Evolutionary conservation across 345 rosid genomes (phyloP).

Genomic region (Linum trigynum): DNA sequence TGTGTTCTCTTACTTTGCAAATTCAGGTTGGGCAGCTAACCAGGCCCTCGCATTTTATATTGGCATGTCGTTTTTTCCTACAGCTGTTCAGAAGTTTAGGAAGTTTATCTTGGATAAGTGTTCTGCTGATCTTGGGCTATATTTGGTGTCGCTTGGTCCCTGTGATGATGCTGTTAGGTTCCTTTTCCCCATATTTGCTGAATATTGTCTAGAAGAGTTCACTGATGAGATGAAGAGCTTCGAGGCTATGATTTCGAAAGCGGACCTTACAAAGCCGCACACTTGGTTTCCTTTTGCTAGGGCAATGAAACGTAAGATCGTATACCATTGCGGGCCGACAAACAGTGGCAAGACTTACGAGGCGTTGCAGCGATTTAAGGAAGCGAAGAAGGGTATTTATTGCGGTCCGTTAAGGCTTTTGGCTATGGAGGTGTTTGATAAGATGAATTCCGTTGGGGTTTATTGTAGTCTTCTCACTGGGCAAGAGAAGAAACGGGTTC

Average conservation of each 20-base stretch:
- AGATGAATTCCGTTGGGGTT: constrained; percentile 72
- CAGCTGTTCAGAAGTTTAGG: constrained; percentile 47
- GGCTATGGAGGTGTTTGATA: constrained; percentile 99
- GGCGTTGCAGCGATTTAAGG: constrained; percentile 84
- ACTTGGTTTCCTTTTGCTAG: constrained; percentile 93
- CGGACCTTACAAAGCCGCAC: constrained; percentile 82
- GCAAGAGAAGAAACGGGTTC: constrained; percentile 74
- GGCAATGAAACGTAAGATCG: constrained; percentile 77
- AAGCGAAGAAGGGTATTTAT: constrained; percentile 77
- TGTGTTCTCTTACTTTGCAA: constrained; percentile 40
- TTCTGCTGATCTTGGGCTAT: constrained; percentile 32
- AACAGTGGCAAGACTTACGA: constrained; percentile 92
- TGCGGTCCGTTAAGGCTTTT: constrained; percentile 89
- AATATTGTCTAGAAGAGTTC: constrained; percentile 68
- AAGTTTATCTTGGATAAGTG: constrained; percentile 45
- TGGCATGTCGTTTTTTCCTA: constrained; percentile 76
- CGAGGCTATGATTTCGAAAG: constrained; percentile 45
- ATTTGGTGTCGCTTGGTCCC: constrained; percentile 56
- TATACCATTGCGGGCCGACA: constrained; percentile 95
- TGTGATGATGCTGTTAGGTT: constrained; percentile 58
- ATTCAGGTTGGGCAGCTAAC: constrained; percentile 75
- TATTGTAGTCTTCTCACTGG: constrained; percentile 92
- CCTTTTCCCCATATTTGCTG: constrained; percentile 76
- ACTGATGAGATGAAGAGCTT: constrained; percentile 70
- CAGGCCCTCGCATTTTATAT: constrained; percentile 84